Base-by-base conservation (phyloP, 148 eudicot genomes). In the Agrostemma githago region DNA sequence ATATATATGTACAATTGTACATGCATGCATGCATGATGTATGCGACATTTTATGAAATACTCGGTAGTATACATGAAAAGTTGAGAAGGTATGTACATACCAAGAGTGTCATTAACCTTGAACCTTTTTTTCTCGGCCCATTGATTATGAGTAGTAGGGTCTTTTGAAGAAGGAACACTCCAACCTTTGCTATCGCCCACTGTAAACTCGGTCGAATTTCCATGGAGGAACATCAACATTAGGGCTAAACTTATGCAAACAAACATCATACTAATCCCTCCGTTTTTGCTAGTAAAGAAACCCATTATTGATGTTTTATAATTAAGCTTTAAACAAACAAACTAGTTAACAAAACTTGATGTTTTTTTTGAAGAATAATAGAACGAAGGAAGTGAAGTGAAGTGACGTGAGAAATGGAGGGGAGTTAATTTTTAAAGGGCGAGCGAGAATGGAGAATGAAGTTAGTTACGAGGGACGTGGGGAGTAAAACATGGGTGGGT, bases 101-200 rank as follows among this genome's bases (percentile, higher is more conserved):
- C 78, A 4, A 89, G 82, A 71, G 88, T 82, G 74, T 87, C 90
- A 17, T 82, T 74, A 43, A 85, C 82, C 60, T 80, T 71, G 56
- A 89, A 89, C 63, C 93, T 74, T 60, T 87, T 89, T 1, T 76
- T 51, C 4, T 86, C 79, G 48, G 93, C 93, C 93, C 90, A 89
- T 0, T 82, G 76, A 59, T 87, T 83, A 76, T 79, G 84, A 20
- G 81, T 14, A 4, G 76, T 57, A 40, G 68, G 75, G n/a, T 84
- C 26, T 16, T 87, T 84, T 0, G 78, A 9, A 51, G 79, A 59
- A 70, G 92, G 92, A 67, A 87, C 76, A 5, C 38, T 62, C 93
- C 93, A 89, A 0, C 90, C 93, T 0, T 43, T 48, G 11, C 54
- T 62, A 2, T 79, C 89, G 19, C 90, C 90, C 26, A 89, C 90